Evolutionary conservation across 192 early-diverging fungal genomes (phyloP).

Genomic region (Geranomyces michiganensis): DNA sequence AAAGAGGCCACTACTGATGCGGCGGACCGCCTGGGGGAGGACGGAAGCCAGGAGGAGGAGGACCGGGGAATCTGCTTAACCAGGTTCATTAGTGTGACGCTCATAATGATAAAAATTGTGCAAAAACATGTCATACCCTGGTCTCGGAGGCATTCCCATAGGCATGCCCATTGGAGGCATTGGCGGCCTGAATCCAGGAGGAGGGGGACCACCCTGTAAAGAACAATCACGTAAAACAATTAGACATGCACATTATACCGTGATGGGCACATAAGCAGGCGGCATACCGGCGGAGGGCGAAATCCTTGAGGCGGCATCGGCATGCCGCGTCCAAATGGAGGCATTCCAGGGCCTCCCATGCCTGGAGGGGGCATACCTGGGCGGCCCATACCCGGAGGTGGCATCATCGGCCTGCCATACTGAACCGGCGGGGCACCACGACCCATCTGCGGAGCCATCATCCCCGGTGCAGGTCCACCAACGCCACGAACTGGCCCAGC

Average conservation of each 20-base stretch:
- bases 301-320: slow-evolving; percentile 62
- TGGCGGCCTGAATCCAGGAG: slow-evolving; percentile 55
- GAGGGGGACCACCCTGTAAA: slow-evolving; percentile 51
- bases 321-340: slow-evolving; percentile 43
- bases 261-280: not conserved
- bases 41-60: too few species aligned
- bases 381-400: slow-evolving; percentile 31
- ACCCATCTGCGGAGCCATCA: slow-evolving; percentile 83
- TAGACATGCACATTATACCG: not conserved
- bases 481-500: slow-evolving; percentile 71
- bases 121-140: slow-evolving; percentile 14
- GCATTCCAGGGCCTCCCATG: slow-evolving; percentile 42
- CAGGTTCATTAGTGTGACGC: too few species aligned
- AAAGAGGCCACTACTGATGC: too few species aligned
- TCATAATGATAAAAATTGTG: too few species aligned
- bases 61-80: too few species aligned
- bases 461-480: slow-evolving; percentile 86
- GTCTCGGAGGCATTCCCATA: slow-evolving; percentile 41
- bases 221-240: not conserved
- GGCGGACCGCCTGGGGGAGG: too few species aligned
- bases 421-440: slow-evolving; percentile 71
- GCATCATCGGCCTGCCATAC: slow-evolving; percentile 57
- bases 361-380: slow-evolving; percentile 22
- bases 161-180: slow-evolving; percentile 68
- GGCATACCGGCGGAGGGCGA: slow-evolving; percentile 49